phyloP scores from a whole-genome alignment of 2,329 filamentous ascomycete genomes.

The Myriosclerotinia curreyana region DNA sequence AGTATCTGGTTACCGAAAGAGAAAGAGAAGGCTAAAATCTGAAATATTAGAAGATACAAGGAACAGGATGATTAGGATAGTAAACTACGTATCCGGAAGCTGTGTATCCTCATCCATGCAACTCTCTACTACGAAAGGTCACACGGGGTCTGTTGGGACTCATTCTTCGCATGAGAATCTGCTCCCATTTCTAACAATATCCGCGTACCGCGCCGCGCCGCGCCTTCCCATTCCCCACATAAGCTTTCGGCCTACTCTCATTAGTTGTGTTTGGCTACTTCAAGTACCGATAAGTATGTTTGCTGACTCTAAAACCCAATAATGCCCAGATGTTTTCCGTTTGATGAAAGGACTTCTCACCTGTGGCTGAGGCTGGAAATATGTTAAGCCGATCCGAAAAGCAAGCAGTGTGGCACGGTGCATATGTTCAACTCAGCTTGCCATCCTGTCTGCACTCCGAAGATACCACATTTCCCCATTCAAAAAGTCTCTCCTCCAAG shows the following conservation, averaged over 20 bases:
- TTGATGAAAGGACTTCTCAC: no score
- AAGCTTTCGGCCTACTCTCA: no score
- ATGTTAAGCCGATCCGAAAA: not conserved
- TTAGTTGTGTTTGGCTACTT: not conserved
- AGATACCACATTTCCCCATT: no score
- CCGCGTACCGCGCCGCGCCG: no score
- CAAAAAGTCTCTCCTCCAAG: no score
- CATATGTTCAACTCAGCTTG: not conserved
- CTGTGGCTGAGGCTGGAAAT: not conserved
- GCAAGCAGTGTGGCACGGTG: not conserved
- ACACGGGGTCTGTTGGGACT: not conserved
- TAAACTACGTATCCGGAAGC: not conserved
- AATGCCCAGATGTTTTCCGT: no score
- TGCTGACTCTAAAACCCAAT: no score
- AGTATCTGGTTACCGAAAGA: constrained; percentile 18
- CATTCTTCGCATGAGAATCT: not conserved
- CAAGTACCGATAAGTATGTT: no score
- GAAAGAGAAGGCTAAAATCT: not conserved
- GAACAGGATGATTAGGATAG: not conserved
- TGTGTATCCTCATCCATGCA: not conserved
- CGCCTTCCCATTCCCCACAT: not conserved
- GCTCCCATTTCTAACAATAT: not conserved
- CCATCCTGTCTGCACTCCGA: no score
- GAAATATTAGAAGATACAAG: no score
- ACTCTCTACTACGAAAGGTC: not conserved